phyloP scores from a whole-genome alignment of 2,329 filamentous ascomycete species.

The Chaetomium strumarium region DNA sequence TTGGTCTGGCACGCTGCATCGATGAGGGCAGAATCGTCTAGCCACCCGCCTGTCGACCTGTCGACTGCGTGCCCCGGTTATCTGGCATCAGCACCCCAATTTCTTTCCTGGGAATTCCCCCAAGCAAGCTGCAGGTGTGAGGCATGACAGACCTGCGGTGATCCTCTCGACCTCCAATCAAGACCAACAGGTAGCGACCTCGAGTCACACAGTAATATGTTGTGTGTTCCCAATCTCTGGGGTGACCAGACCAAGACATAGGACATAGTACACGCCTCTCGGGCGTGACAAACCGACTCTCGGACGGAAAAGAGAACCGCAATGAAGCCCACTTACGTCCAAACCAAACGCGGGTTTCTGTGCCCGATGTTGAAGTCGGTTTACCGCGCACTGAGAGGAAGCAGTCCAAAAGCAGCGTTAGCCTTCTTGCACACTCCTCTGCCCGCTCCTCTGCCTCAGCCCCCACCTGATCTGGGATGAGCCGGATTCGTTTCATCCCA shows the following conservation, averaged over 20 bases:
- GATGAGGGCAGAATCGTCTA: background rate
- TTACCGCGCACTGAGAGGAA: background rate
- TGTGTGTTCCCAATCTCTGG: constrained; percentile 14
- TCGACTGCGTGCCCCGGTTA: constrained; percentile 4
- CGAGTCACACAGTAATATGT: constrained; percentile 23
- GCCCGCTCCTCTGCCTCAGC: background rate
- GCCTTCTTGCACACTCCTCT: background rate
- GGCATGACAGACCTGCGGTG: constrained; percentile 20
- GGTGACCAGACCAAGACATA: background rate
- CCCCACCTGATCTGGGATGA: background rate
- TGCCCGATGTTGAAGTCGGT: background rate
- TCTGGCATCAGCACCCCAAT: constrained; percentile 6
- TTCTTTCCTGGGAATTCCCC: constrained; percentile 8
- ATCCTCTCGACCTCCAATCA: constrained; percentile 22
- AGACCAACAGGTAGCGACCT: background rate
- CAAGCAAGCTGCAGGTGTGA: constrained; percentile 18
- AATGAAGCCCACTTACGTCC: background rate
- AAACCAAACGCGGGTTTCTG: background rate
- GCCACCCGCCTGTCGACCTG: background rate
- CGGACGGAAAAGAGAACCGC: constrained; percentile 2
- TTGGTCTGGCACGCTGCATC: background rate
- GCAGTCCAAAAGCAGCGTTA: background rate
- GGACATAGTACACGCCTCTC: background rate
- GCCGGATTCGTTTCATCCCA: background rate
- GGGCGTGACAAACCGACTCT: constrained; percentile 1